Conservation (phyloP, 495 filamentous ascomycete genomes). For the Bacidia gigantensis region DNA sequence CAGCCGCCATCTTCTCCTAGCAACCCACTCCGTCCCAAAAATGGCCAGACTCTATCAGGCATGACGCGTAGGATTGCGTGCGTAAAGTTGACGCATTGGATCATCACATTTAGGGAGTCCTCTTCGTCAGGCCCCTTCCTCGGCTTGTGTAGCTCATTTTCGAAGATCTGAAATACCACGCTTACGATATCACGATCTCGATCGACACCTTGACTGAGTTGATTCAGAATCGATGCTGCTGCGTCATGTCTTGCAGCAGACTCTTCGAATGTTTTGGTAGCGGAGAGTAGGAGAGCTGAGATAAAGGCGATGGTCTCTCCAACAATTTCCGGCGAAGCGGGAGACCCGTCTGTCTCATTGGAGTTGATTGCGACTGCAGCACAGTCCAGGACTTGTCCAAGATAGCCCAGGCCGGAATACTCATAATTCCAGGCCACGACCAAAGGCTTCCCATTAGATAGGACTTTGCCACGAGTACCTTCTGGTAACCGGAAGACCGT, state of each 20-base stretch:
- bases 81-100: conserved; percentile 68
- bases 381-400: conserved; percentile 58
- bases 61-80: conserved; percentile 52
- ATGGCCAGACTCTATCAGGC: conserved; percentile 77
- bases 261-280: conserved; percentile 19
- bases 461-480: conserved; percentile 56
- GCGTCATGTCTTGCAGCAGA: conserved; percentile 15
- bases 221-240: conserved; percentile 46
- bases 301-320: conserved; percentile 52
- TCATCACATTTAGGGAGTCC: conserved; percentile 45
- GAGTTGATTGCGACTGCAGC: conserved; percentile 28
- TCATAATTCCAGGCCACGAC: conserved; percentile 55
- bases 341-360: conserved; percentile 24
- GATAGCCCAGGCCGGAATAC: conserved; percentile 63
- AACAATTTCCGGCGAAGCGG: conserved; percentile 31
- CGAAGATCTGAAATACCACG: conserved; percentile 73
- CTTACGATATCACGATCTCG: conserved; percentile 64
- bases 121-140: conserved; percentile 34
- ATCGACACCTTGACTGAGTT: conserved; percentile 59
- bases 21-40: conserved; percentile 64
- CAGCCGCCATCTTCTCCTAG: conserved; percentile 61
- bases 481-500: conserved; percentile 31
- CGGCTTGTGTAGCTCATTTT: conserved; percentile 40
- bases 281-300: conserved; percentile 37
- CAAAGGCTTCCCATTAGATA: conserved; percentile 50